A percentile compares a stretch with the other conserved stretches of the same genome.
Evolutionary conservation across 768 basidiomycete species (phyloP).

Genomic region (Lactarius akahatsu): DNA sequence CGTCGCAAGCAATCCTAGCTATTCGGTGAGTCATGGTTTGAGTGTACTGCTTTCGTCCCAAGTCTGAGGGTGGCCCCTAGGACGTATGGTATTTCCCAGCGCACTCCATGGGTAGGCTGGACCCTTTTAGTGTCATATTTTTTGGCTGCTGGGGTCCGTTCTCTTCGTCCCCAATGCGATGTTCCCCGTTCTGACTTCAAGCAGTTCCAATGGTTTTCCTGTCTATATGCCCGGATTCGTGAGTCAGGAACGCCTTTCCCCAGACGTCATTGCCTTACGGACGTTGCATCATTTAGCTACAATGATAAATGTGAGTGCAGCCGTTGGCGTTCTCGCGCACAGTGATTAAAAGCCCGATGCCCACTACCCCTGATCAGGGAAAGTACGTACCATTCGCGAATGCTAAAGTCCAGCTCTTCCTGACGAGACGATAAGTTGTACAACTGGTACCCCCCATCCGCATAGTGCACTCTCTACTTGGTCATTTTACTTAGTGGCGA

Average conservation of each 20-base stretch:
- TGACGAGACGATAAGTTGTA: slow-evolving; percentile 44
- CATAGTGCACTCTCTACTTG: slow-evolving; percentile 43
- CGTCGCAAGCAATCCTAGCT: slow-evolving; percentile 64
- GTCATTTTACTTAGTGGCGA: slow-evolving; percentile 57
- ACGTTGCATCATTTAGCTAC: slow-evolving; percentile 24
- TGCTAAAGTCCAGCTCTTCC: neutral
- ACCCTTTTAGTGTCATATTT: slow-evolving; percentile 42
- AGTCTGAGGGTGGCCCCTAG: slow-evolving; percentile 35
- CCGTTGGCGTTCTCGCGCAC: neutral
- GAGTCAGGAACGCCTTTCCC: slow-evolving; percentile 32
- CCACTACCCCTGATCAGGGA: slow-evolving; percentile 34
- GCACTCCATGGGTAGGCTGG: slow-evolving; percentile 43
- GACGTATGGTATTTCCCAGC: slow-evolving; percentile 56
- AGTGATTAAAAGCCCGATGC: slow-evolving; percentile 1
- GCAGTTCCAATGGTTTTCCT: slow-evolving; percentile 57
- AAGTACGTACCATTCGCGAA: slow-evolving; percentile 34
- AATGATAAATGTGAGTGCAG: slow-evolving; percentile 4
- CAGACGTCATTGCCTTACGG: slow-evolving; percentile 6
- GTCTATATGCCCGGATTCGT: slow-evolving; percentile 51
- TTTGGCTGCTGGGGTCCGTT: slow-evolving; percentile 44
- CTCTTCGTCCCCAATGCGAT: slow-evolving; percentile 28
- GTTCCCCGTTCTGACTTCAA: neutral
- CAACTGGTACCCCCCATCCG: slow-evolving; percentile 36
- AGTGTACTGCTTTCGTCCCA: neutral
- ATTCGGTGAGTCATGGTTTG: slow-evolving; percentile 44